Base-by-base conservation (phyloP, 352 stramenopile species). In the Achlya hypogyna region DNA sequence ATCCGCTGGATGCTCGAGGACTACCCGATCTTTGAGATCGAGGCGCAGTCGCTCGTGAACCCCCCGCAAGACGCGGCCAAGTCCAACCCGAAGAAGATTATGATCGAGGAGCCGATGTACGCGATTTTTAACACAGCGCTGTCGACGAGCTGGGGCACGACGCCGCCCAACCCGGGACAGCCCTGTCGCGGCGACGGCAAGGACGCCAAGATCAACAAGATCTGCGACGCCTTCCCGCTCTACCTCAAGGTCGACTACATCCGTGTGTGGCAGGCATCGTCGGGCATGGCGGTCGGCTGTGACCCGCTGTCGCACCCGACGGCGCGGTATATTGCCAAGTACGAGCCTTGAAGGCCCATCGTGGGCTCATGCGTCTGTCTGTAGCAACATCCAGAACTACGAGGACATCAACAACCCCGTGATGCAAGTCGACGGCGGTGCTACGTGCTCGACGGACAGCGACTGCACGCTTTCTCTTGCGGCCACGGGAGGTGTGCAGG, bases 101-200 rank as follows among this genome's bases (percentile, higher is more conserved):
- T 98, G 80, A 82, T 97, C 28, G 83, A 95, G 31, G 95, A 98
- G 71, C 95, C 95, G 0, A 90, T 96, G 78, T 98, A 98, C 66
- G 71, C 98, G 62, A 87, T 98, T 53, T 84, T 98, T 62, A 98
- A 98, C 75, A 97, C 96, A 25, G 95, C 95, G 6, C 79, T 98
- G 54, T 97, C 89, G 22, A 86, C 74, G 29, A 88, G 89, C 31
- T 98, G 94, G 95, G 82, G 83, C 18, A 71, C 85, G 0, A 79
- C 69, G 27, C 85, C 85, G 2, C 83, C 85, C 25, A 93, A 93
- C 65, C 47, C 83, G 0, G 78, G 76, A 6, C 72, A 78, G 14
- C 70, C 73, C 5, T 94, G 85, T 49, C 74, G 9, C 81, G 78
- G 35, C 0, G 51, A 79, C 29, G 75, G 75, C n/a, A 64, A 56